Percentiles rank a stretch among this genome's conserved stretches.
phyloP scores from a whole-genome alignment of 2,329 filamentous ascomycete genomes.

The Botrytis cinerea region DNA sequence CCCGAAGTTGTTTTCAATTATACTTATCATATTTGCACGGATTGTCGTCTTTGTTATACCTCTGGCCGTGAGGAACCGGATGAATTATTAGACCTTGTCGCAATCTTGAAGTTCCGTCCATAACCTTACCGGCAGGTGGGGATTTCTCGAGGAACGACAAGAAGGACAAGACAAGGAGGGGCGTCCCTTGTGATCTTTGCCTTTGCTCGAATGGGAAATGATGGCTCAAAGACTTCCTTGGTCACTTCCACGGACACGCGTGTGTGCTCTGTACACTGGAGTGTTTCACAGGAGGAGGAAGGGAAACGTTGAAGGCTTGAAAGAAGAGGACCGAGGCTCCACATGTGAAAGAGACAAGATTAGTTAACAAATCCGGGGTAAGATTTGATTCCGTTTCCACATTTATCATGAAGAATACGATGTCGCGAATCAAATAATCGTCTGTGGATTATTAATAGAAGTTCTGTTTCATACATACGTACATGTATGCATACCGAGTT shows the following conservation, averaged over 20 bases:
- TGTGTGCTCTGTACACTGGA: neutral
- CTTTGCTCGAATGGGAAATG: neutral
- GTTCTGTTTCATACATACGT: neutral
- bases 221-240: neutral
- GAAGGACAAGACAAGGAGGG: neutral
- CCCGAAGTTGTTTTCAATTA: neutral
- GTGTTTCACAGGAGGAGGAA: neutral
- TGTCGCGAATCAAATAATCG: neutral
- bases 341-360: neutral
- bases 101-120: conserved; percentile 25
- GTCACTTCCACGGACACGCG: too few relatives aligned
- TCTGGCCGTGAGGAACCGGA: neutral
- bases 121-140: neutral
- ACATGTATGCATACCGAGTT: too few relatives aligned
- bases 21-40: neutral
- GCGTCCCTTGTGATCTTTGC: neutral
- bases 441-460: neutral
- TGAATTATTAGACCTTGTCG: conserved; percentile 28
- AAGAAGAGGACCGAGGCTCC: neutral
- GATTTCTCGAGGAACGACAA: neutral
- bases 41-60: neutral
- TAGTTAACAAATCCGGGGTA: neutral
- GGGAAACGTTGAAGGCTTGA: neutral
- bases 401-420: neutral
- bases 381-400: neutral